These are phyloP conservation scores for Steccherinum ochraceum DNA, from an alignment of 768 basidiomycete genomes.

Conservation along the genomic window DNA sequence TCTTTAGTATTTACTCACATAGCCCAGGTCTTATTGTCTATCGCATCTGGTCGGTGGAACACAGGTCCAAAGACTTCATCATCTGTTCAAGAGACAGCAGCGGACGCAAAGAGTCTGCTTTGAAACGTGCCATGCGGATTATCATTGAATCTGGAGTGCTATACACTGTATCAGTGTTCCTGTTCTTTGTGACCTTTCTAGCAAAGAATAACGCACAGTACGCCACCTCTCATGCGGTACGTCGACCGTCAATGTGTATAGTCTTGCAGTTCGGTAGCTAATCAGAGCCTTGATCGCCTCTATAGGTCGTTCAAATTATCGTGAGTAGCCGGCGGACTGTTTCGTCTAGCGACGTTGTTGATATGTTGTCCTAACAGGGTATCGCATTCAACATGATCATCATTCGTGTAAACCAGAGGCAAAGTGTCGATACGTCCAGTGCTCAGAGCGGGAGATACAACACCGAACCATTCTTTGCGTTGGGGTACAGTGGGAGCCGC, in stretches of 20 bases:
- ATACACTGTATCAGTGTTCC: conserved; percentile 8
- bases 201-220: conserved; percentile 11
- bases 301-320: conserved; percentile 10
- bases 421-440: not conserved
- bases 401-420: conserved; percentile 8
- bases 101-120: no score
- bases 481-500: no score
- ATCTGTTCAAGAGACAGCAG: no score
- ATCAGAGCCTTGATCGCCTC: not conserved
- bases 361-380: not conserved
- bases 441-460: no score
- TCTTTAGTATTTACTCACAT: not conserved
- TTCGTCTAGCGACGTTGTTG: not conserved
- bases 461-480: no score
- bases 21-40: conserved; percentile 1
- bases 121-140: conserved; percentile 5
- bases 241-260: not conserved
- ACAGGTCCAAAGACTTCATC: not conserved
- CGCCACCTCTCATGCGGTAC: conserved; percentile 7
- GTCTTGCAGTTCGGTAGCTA: no score
- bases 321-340: conserved; percentile 2
- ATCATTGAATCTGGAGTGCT: conserved; percentile 10
- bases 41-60: conserved; percentile 1
- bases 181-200: conserved; percentile 10
- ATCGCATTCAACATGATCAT: conserved; percentile 12